Base-by-base conservation (phyloP, 306 rosid species). In the Lagenaria siceraria region DNA sequence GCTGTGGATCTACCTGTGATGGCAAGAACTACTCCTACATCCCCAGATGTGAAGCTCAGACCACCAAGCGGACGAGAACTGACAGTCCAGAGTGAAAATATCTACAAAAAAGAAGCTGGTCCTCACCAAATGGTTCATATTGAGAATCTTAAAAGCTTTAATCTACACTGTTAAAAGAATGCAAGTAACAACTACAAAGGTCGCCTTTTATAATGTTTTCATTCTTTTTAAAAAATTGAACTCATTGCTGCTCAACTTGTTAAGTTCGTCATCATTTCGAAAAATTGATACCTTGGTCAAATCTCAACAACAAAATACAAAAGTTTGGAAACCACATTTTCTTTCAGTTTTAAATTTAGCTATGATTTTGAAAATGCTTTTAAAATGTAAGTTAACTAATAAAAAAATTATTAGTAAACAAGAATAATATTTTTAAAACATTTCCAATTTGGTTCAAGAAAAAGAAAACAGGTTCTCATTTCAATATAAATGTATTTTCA, bases 11-110 rank as follows among this genome's bases (percentile, higher is more conserved):
- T 79, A 91, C 98, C 96, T 75, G 98, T 73, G 76, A 93, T 22
- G 61, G 96, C 65, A 65, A 93, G 93, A 77, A 91, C 78, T 82
- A 88, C 71, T 71, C 97, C 98, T 55, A 93, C 98, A 75, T 80
- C 64, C 85, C 83, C 80, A 13, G 89, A 86, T 75, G 96, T 29
- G 33, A 78, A 91, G 86, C 80, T 82, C 79, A 93, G 79, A 79
- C 97, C 97, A 48, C 91, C 96, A n/a, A 89, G 56, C 65, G 77
- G 82, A 40, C 18, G 36, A 80, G 98, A 90, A 86, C 93, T 87
- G 7, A 84, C 92, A 14, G 92, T 88, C 98, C 98, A 93, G 81
- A 91, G 86, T 2, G 98, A 90, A 85, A 93, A 93, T 83, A 93
- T 84, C 98, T 93, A 53, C 48, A 33, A 55, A 80, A 64, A 5